Evolutionary conservation across 2,329 filamentous ascomycete species (phyloP).

Genomic region (Ophiostoma angusticollis): DNA sequence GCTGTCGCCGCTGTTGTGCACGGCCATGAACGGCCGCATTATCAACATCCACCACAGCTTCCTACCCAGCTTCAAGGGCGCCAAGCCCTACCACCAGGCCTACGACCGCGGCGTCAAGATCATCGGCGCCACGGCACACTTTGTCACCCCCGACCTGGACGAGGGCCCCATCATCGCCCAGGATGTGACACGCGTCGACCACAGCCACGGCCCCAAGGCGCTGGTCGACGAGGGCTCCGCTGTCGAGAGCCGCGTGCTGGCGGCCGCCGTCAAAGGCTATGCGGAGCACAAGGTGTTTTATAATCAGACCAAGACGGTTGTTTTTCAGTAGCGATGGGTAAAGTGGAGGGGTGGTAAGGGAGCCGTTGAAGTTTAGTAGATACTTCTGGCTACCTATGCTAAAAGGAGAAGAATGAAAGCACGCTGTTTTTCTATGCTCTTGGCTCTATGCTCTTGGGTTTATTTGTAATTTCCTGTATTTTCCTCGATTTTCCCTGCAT

Average conservation of each 20-base stretch:
- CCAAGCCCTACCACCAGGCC: slow-evolving; percentile 79
- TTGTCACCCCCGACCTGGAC: slow-evolving; percentile 73
- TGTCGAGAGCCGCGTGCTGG: slow-evolving; percentile 71
- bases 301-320: slow-evolving; percentile 69
- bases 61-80: slow-evolving; percentile 77
- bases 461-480: not conserved
- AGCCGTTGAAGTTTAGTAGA: too few relatives aligned
- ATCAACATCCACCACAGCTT: slow-evolving; percentile 91
- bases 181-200: slow-evolving; percentile 63
- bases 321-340: slow-evolving; percentile 53
- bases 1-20: slow-evolving; percentile 59
- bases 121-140: slow-evolving; percentile 74
- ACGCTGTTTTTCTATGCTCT: too few relatives aligned
- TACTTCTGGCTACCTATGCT: too few relatives aligned
- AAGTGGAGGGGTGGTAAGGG: not conserved
- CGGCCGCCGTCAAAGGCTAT: slow-evolving; percentile 73
- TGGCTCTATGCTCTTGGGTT: not conserved
- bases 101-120: slow-evolving; percentile 82
- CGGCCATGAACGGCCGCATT: slow-evolving; percentile 70
- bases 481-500: not conserved
- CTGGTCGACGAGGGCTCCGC: slow-evolving; percentile 70
- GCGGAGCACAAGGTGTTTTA: slow-evolving; percentile 66
- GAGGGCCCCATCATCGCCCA: slow-evolving; percentile 86
- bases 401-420: too few relatives aligned
- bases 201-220: slow-evolving; percentile 62